phyloP scores from a whole-genome alignment of 2,329 filamentous ascomycete species.

The Dactylellina parvicollis region DNA sequence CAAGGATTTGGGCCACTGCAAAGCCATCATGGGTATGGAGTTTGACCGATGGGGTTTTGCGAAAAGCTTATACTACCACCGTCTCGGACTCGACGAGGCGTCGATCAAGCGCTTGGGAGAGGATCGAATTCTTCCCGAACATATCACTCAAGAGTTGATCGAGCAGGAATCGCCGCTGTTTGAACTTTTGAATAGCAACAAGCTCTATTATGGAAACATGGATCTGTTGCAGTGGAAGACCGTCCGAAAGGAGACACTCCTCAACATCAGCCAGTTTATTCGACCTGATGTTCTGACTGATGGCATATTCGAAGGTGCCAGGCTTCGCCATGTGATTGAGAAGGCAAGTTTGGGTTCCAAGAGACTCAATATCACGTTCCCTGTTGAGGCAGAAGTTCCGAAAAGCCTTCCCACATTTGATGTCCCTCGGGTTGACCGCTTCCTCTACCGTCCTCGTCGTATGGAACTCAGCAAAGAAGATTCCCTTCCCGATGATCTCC shows the following conservation, averaged over 20 bases:
- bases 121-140: constrained; percentile 16
- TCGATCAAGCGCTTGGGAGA: neutral
- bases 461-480: constrained; percentile 34
- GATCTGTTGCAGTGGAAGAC: constrained; percentile 37
- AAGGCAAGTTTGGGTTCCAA: neutral
- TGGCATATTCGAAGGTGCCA: constrained; percentile 30
- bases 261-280: constrained; percentile 4
- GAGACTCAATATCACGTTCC: constrained; percentile 21
- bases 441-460: constrained; percentile 33
- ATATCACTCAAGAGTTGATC: constrained; percentile 27
- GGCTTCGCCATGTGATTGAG: constrained; percentile 26
- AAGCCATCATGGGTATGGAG: constrained; percentile 36
- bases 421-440: constrained; percentile 28
- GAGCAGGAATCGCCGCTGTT: constrained; percentile 25
- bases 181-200: constrained; percentile 33
- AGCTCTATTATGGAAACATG: constrained; percentile 39
- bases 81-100: constrained; percentile 14
- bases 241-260: constrained; percentile 26
- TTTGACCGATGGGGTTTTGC: constrained; percentile 38
- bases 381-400: neutral
- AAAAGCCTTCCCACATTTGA: constrained; percentile 7
- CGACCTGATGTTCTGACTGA: constrained; percentile 25
- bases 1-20: constrained; percentile 32
- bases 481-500: neutral
- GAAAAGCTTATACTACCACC: constrained; percentile 40